Conservation (phyloP, 2,329 filamentous ascomycete genomes). For the Aspergillus sp. region DNA sequence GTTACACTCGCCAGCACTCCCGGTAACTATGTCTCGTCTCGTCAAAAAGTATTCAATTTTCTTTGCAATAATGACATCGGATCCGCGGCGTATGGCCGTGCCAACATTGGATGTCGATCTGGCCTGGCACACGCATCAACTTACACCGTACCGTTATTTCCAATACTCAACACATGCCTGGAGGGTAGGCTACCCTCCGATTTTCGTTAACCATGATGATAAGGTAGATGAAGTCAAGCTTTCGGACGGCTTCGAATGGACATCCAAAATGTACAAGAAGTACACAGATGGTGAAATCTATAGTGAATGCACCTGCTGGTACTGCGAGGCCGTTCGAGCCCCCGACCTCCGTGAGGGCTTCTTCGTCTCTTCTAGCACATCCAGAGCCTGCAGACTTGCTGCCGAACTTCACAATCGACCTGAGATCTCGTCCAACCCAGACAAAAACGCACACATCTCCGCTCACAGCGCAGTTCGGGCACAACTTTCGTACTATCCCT, state of each 20-base stretch:
- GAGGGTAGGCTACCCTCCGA: conserved; percentile 16
- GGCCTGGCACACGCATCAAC: conserved; percentile 67
- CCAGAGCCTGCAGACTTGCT: conserved; percentile 47
- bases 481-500: background rate
- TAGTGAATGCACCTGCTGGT: conserved; percentile 33
- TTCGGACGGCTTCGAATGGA: conserved; percentile 65
- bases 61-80: conserved; percentile 35
- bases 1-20: conserved; percentile 66
- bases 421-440: conserved; percentile 44
- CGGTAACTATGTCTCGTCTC: conserved; percentile 60
- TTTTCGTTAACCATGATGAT: conserved; percentile 77
- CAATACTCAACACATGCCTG: conserved; percentile 45
- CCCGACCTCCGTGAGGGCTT: conserved; percentile 46
- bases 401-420: conserved; percentile 40
- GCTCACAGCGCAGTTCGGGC: conserved; percentile 61
- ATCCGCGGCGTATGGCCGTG: conserved; percentile 29
- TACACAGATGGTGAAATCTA: conserved; percentile 58
- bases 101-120: conserved; percentile 34
- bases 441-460: conserved; percentile 65
- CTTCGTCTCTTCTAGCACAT: conserved; percentile 40
- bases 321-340: conserved; percentile 68
- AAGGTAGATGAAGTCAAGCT: conserved; percentile 69
- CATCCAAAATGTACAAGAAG: conserved; percentile 64
- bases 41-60: conserved; percentile 51
- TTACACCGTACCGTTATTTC: conserved; percentile 61